These are phyloP conservation scores for Sarocladiaceae sp. DNA, from an alignment of 2,329 filamentous ascomycete species.

Conservation along the genomic window DNA sequence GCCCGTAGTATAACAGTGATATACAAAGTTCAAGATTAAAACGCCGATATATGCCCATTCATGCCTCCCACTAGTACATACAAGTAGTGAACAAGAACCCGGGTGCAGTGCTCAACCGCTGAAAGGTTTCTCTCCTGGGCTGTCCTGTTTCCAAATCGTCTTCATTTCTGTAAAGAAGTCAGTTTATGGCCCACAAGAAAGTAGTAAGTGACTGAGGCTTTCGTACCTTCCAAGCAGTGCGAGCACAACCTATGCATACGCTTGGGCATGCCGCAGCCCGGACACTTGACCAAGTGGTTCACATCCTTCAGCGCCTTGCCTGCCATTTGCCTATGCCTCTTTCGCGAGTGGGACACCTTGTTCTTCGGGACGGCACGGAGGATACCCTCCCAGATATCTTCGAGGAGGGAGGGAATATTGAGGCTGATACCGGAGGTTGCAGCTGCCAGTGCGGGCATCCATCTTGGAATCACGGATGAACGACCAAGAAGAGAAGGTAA, in stretches of 20 bases:
- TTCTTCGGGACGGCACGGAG: conserved; percentile 94
- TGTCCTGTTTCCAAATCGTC: conserved; percentile 35
- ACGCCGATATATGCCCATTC: conserved; percentile 4
- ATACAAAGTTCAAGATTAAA: conserved; percentile 4
- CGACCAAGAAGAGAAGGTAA: conserved; percentile 20
- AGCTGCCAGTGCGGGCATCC: conserved; percentile 46
- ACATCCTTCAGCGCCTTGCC: conserved; percentile 93
- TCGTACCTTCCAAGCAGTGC: conserved; percentile 75
- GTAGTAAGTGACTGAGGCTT: neutral
- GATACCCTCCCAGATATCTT: conserved; percentile 86
- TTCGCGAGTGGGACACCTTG: conserved; percentile 96
- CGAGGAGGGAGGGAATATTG: conserved; percentile 54
- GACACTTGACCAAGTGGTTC: conserved; percentile 79
- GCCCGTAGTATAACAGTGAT: conserved; percentile 1
- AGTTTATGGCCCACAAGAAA: conserved; percentile 2
- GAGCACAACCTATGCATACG: conserved; percentile 84
- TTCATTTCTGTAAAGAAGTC: conserved; percentile 34
- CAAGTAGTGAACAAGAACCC: conserved; percentile 8
- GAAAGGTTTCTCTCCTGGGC: conserved; percentile 27
- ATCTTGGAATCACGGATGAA: neutral
- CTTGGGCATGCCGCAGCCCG: conserved; percentile 82
- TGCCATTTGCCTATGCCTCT: conserved; percentile 86
- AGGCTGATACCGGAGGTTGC: conserved; percentile 55
- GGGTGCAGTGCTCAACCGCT: conserved; percentile 12
- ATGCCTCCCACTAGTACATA: conserved; percentile 1